A percentile compares a stretch with the other conserved stretches of the same genome.
phyloP scores from a whole-genome alignment of 2,329 filamentous ascomycete species.

The Colletotrichum zoysiae region DNA sequence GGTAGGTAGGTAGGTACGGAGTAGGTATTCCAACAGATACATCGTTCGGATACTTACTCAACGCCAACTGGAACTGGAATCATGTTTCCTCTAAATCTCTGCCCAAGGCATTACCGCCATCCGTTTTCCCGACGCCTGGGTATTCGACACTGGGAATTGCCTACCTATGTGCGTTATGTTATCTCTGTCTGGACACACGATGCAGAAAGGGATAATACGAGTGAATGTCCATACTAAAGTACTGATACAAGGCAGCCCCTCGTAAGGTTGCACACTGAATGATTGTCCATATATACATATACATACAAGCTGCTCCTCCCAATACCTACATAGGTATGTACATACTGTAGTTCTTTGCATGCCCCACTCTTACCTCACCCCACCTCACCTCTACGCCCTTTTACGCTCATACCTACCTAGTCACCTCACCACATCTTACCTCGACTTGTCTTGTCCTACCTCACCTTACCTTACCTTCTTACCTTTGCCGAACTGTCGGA shows the following conservation, averaged over 20 bases:
- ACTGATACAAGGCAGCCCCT: no score
- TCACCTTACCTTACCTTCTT: not conserved
- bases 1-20: no score
- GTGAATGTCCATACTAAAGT: no score
- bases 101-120: not conserved
- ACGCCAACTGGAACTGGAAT: not conserved
- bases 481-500: not conserved
- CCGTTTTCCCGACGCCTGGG: not conserved
- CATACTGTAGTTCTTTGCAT: no score
- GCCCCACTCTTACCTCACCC: constrained; percentile 11
- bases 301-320: no score
- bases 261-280: no score
- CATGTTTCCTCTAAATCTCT: not conserved
- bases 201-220: not conserved
- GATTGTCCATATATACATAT: no score
- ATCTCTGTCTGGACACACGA: not conserved
- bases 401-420: not conserved
- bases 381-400: not conserved
- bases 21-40: no score
- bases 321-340: no score
- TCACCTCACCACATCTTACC: not conserved
- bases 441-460: not conserved
- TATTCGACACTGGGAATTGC: not conserved
- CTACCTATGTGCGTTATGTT: no score
- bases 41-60: no score